phyloP scores from a whole-genome alignment of 371 early-diverging fungal species.

The Blakeslea trispora region DNA sequence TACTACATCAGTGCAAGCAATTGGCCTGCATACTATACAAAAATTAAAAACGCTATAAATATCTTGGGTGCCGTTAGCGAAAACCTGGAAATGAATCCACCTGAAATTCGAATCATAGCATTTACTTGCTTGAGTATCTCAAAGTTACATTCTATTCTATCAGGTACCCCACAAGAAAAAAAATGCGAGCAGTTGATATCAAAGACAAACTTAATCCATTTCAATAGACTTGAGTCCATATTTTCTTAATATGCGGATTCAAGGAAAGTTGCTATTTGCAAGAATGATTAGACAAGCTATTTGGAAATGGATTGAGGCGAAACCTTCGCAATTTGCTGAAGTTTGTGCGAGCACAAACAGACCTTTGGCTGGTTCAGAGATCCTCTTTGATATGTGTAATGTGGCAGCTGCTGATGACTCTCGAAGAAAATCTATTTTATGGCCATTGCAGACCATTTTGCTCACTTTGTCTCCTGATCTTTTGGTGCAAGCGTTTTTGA shows the following conservation, averaged over 20 bases:
- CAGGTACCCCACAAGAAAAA: constrained; percentile 26
- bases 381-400: constrained; percentile 74
- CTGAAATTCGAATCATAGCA: constrained; percentile 38
- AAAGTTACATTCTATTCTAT: constrained; percentile 31
- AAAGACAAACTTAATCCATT: not conserved
- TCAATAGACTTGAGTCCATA: constrained; percentile 60
- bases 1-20: constrained; percentile 80
- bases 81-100: constrained; percentile 27
- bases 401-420: constrained; percentile 62
- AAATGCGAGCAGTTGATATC: not conserved
- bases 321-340: constrained; percentile 71
- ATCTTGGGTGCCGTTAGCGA: constrained; percentile 27
- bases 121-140: constrained; percentile 30
- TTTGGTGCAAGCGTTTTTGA: constrained; percentile 54
- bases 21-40: constrained; percentile 73
- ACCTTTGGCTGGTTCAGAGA: constrained; percentile 74
- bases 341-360: constrained; percentile 63
- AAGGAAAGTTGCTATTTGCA: constrained; percentile 69
- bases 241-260: constrained; percentile 65
- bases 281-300: constrained; percentile 73
- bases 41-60: constrained; percentile 48
- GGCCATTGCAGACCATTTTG: constrained; percentile 82
- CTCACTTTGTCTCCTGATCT: constrained; percentile 78
- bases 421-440: constrained; percentile 62
- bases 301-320: constrained; percentile 87